Percentiles rank a stretch among this genome's conserved stretches.
phyloP scores from a whole-genome alignment of 192 early-diverging fungal species.

The Entomortierella beljakovae region DNA sequence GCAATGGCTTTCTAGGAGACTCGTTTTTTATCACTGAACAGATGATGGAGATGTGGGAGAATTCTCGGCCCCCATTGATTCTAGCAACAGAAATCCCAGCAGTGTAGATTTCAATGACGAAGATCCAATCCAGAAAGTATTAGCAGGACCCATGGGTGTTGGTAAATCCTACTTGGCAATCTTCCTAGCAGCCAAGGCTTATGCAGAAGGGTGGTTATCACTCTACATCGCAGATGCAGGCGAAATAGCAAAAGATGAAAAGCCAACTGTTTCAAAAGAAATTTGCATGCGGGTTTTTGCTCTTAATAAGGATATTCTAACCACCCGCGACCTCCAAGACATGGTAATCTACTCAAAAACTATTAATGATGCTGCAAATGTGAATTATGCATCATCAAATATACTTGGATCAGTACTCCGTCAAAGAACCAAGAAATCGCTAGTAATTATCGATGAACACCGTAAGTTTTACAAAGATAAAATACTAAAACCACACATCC shows the following conservation, averaged over 20 bases:
- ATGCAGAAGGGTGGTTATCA: background rate
- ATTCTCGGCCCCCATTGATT: conserved; percentile 10
- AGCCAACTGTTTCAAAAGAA: background rate
- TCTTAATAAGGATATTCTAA: background rate
- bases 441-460: background rate
- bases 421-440: background rate
- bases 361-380: background rate
- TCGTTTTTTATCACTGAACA: too few species aligned
- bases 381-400: background rate
- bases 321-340: background rate
- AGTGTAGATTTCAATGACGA: too few species aligned
- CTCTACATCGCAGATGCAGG: background rate
- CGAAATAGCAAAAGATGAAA: background rate
- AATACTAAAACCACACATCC: background rate
- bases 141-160: too few species aligned
- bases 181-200: background rate
- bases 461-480: background rate
- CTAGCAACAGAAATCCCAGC: background rate
- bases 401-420: too few species aligned
- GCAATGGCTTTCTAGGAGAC: too few species aligned
- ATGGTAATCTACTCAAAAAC: too few species aligned
- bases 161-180: background rate
- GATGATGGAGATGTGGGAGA: too few species aligned
- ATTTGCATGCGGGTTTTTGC: background rate
- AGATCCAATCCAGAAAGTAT: background rate